phyloP scores from a whole-genome alignment of 768 basidiomycete species.

The Tylopilus intermedius region DNA sequence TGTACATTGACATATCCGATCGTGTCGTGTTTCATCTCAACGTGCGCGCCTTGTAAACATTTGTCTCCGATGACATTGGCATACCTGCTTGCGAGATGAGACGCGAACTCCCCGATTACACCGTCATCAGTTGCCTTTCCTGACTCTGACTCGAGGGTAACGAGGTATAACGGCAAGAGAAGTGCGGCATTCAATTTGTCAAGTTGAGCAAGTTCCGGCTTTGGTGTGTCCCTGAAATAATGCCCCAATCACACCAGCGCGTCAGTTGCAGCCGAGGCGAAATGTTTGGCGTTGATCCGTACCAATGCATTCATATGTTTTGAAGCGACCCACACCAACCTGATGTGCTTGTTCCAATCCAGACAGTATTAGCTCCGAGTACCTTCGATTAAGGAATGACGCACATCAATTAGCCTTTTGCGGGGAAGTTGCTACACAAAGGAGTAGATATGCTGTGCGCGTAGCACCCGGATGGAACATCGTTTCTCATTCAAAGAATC shows the following conservation, averaged over 20 bases:
- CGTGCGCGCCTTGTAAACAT: background rate
- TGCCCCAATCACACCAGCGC: background rate
- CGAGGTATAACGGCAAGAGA: background rate
- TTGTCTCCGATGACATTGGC: background rate
- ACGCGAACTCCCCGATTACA: background rate
- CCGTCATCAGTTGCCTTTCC: background rate
- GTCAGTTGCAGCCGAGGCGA: background rate
- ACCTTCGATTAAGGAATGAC: too few relatives aligned
- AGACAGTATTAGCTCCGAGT: too few relatives aligned
- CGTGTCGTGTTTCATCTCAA: slow-evolving; percentile 2
- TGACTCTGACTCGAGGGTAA: too few relatives aligned
- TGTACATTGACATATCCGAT: background rate
- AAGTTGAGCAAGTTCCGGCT: background rate
- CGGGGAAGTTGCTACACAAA: background rate
- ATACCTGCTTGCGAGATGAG: background rate
- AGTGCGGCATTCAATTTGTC: background rate
- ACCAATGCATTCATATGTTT: background rate
- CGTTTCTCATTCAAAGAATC: background rate
- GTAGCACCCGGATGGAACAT: background rate
- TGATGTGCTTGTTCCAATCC: background rate
- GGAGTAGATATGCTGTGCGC: background rate
- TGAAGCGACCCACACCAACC: background rate
- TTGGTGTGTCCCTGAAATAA: background rate
- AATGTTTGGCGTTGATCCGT: slow-evolving; percentile 14
- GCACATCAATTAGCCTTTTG: background rate